A percentile compares a stretch with the other conserved stretches of the same genome.
phyloP scores from a whole-genome alignment of 805 yeast genomes.

The Zygosaccharomyces kombuchaensis region DNA sequence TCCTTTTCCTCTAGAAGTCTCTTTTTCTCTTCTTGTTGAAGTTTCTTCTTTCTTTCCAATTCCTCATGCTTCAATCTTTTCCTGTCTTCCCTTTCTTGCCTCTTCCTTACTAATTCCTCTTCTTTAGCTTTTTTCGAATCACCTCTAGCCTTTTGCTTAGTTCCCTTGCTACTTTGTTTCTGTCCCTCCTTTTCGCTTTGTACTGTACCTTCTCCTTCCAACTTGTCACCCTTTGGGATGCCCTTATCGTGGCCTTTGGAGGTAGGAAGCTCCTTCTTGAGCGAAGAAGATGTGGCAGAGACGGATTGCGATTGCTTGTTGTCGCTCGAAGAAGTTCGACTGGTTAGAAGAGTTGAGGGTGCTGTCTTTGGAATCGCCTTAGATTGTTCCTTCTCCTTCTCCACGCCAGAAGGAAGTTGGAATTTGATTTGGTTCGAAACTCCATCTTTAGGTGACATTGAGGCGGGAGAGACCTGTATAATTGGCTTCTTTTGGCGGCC shows the following conservation, averaged over 20 bases:
- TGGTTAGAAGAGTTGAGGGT: neutral
- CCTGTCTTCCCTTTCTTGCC: constrained; percentile 8
- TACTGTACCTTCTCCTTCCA: constrained; percentile 4
- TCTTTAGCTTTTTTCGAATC: constrained; percentile 14
- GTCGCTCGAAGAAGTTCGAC: neutral
- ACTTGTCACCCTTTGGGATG: constrained; percentile 6
- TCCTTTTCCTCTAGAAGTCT: neutral
- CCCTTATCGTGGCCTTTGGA: constrained; percentile 6
- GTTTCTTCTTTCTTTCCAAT: constrained; percentile 6
- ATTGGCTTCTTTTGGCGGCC: neutral
- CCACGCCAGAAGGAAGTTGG: neutral
- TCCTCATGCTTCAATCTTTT: constrained; percentile 11
- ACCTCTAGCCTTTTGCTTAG: constrained; percentile 13
- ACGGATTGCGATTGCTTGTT: neutral
- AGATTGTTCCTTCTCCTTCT: neutral
- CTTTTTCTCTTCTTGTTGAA: neutral
- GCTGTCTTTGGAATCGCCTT: neutral
- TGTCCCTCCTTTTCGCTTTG: constrained; percentile 9
- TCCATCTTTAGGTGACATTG: neutral
- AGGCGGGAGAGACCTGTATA: neutral
- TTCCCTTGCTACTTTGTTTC: constrained; percentile 13
- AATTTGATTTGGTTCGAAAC: neutral
- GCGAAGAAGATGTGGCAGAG: neutral
- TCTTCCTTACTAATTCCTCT: constrained; percentile 10
- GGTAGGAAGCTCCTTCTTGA: constrained; percentile 2